Evolutionary conservation across 768 basidiomycete species (phyloP).

Genomic region (Mycena vulgaris): DNA sequence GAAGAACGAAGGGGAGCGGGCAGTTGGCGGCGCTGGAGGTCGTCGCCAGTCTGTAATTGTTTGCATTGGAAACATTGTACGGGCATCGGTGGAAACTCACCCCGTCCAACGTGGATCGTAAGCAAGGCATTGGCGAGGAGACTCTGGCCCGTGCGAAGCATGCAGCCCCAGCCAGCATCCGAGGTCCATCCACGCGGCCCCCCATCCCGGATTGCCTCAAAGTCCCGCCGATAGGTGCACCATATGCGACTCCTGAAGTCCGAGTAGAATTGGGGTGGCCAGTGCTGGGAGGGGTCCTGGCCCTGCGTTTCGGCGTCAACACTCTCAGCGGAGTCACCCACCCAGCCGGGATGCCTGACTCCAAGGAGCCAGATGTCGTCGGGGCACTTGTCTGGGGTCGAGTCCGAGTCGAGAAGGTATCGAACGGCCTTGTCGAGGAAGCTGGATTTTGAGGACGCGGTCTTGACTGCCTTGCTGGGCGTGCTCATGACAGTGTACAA

Average conservation of each 20-base stretch:
- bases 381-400: conserved; percentile 26
- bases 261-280: conserved; percentile 35
- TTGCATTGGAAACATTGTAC: not conserved
- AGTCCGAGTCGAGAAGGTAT: conserved; percentile 26
- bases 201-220: conserved; percentile 71
- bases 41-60: conserved; percentile 82
- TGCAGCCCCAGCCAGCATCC: conserved; percentile 94
- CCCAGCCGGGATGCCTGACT: conserved; percentile 30
- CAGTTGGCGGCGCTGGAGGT: conserved; percentile 59
- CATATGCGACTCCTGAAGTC: conserved; percentile 45
- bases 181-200: conserved; percentile 87
- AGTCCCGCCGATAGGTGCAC: conserved; percentile 58
- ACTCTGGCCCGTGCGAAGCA: conserved; percentile 91
- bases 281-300: conserved; percentile 30
- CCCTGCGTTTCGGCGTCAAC: conserved; percentile 20
- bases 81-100: conserved; percentile 58
- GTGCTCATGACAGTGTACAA: conserved; percentile 30
- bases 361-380: conserved; percentile 34
- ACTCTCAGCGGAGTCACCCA: conserved; percentile 3
- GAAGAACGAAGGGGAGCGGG: conserved; percentile 37
- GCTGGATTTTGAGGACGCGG: conserved; percentile 30
- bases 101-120: conserved; percentile 81
- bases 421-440: conserved; percentile 24
- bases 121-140: conserved; percentile 87
- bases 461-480: conserved; percentile 27